Evolutionary conservation across 139 green algal genomes (phyloP), one percentile per base, ranked within the genome.

Genomic region (Eudorina sp.): DNA sequence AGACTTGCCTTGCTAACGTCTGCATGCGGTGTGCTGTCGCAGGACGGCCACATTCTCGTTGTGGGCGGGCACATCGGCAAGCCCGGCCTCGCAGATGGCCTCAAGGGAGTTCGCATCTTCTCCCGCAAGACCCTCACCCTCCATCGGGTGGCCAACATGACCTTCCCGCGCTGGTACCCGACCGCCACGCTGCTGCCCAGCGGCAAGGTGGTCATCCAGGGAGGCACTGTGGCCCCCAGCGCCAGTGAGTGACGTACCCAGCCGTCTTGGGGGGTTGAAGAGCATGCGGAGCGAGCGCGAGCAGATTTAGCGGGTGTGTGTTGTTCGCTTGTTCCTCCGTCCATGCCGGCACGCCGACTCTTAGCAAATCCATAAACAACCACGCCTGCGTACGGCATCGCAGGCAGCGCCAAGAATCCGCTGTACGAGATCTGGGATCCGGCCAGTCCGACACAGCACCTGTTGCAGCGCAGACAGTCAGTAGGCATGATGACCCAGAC

Each of bases 61-160:
- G 86, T 90, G 29, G 86, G 86, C 36, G 86, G 86, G 40, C 86
- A 90, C 66, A 90, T 90, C 25, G 77, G 77, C 66, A 90, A 90
- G 68, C 23, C 77, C 2, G 86, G 86, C 13, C 86, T 77, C 31
- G 77, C 31, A 0, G 66, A 86, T 38, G 86, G 86, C 4, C 77
- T 90, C 13, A 90, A 90, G n/a, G 86, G 64, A 23, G 31, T 90
- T 7, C 86, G 86, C 13, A 64, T 90, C 40, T 90, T 87, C 77
- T 55, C 48, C 38, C 76, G 86, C 27, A 62, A 38, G 45, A 75
- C 34, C 3, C 40, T 80, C 27, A 55, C 14, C 11, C 74, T 90
- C 36, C 14, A 75, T 11, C 76, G 86, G 14, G 45, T 90, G 14
- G 64, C 86, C 75, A 76, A 88, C 51, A 90, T 90, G 86, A 31